These are phyloP conservation scores for Ophiostoma australiae DNA, from an alignment of 2,329 filamentous ascomycete species.

Conservation along the genomic window DNA sequence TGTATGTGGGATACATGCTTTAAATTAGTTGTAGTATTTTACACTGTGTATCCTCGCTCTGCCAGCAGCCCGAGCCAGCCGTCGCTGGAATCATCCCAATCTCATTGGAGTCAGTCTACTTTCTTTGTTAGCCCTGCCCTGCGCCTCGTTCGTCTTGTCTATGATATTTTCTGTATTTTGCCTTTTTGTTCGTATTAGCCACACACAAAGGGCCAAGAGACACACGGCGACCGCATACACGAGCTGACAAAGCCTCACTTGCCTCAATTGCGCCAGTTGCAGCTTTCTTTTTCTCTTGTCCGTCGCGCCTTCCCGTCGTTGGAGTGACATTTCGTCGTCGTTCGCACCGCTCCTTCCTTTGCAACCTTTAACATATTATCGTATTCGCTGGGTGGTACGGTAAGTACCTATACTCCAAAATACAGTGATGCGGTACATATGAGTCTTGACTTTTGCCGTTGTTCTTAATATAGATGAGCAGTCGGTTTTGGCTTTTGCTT, in stretches of 20 bases:
- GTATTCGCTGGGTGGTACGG: background rate
- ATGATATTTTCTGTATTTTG: too few relatives aligned
- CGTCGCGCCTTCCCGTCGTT: background rate
- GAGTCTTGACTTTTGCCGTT: background rate
- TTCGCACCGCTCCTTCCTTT: background rate
- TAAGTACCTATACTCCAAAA: background rate
- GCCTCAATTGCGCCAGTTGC: background rate
- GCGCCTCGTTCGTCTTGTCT: background rate
- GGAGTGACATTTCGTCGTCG: background rate
- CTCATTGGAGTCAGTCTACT: background rate
- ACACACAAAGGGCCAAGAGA: background rate
- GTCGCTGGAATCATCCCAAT: constrained; percentile 3
- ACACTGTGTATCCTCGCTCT: background rate
- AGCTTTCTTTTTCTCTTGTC: background rate
- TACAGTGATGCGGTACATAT: background rate
- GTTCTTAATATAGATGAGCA: constrained; percentile 12
- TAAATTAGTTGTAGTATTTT: background rate
- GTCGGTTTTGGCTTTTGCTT: constrained; percentile 1
- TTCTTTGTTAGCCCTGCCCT: background rate
- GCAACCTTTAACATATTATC: background rate
- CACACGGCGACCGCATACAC: constrained; percentile 2
- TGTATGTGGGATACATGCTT: background rate
- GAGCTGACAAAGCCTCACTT: background rate
- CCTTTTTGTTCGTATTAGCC: background rate
- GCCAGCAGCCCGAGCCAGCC: background rate